Base-by-base conservation (phyloP, 352 stramenopile species). In the Phytophthora podocarpi region DNA sequence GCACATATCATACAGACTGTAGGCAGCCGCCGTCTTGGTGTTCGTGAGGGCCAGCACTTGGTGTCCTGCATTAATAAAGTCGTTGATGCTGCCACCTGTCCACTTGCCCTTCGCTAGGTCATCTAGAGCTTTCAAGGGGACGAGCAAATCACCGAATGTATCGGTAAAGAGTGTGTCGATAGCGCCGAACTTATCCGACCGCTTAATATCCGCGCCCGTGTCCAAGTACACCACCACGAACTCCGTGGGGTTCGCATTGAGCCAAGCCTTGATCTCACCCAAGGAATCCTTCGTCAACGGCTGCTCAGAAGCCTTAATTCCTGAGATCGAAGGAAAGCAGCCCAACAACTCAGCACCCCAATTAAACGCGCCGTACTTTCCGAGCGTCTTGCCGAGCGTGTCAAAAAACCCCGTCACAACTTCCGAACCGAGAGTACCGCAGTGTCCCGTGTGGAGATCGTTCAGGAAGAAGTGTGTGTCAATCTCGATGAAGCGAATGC, bases 151-250 rank as follows among this genome's bases (percentile, higher is more conserved):
- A n/a, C 70, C 75, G 65, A 89, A 86, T 4, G 73, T 67, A 15
- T 74, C 63, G 3, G 52, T 74, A 16, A 86, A 34, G 12, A 89
- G 45, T 3, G 50, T 58, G 42, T 86, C 71, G n/a, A 89, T 68
- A 5, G 64, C 63, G 0, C 34, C 48, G 1, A 68, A 72, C 46
- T 85, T 79, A 26, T 69, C 48, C 27, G 67, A 40, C 8, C 54
- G 48, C 21, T 58, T 66, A 7, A 86, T 70, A 16, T 89, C 79
- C 8, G 55, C 40, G 12, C 72, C 79, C 5, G 62, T 84, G 45
- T 89, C 76, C 45, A 89, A 59, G 61, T 89, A 89, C 27, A 86
- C 50, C 3, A 89, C 58, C 11, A 86, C 62, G n/a, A 85, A 77
- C 31, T 89, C 76, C 15, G 67, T 52, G 24, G 72, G 59, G 53